These are phyloP conservation scores for Meira nashicola DNA, from an alignment of 1,284 basidiomycete genomes.

Conservation along the genomic window DNA sequence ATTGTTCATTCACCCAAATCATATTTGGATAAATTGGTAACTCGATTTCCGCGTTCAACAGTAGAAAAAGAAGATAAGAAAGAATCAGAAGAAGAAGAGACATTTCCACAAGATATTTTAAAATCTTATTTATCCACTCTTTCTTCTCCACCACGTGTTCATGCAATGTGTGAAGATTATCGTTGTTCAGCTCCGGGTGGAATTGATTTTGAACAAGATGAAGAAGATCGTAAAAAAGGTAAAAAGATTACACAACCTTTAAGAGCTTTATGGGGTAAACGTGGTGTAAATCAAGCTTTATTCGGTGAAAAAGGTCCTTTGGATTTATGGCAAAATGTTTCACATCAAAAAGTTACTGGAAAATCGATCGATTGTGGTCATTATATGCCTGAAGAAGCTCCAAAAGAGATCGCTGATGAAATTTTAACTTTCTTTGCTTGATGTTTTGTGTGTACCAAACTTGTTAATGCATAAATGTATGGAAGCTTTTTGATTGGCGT, in stretches of 20 bases:
- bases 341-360: constrained; percentile 36
- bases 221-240: constrained; percentile 33
- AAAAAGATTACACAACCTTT: constrained; percentile 41
- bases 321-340: constrained; percentile 46
- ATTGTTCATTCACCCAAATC: not conserved
- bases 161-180: constrained; percentile 54
- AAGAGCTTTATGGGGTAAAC: constrained; percentile 50
- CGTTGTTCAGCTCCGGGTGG: constrained; percentile 50
- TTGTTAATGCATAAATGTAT: no score
- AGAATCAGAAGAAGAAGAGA: constrained; percentile 2
- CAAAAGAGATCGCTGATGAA: not conserved
- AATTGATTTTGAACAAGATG: constrained; percentile 53
- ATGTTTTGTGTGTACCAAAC: no score
- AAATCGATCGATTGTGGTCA: constrained; percentile 49
- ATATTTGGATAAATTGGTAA: constrained; percentile 1
- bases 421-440: constrained; percentile 7
- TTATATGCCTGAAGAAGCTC: constrained; percentile 51
- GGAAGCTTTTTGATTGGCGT: no score
- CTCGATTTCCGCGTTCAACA: not conserved
- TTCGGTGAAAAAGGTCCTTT: constrained; percentile 32
- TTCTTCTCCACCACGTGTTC: constrained; percentile 14
- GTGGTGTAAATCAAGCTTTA: constrained; percentile 50
- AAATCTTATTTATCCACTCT: constrained; percentile 25
- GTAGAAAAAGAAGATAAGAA: not conserved
- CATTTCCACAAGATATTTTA: constrained; percentile 7